Conservation (phyloP, 1,139 yeast species). For the Diutina mesorugosa region DNA sequence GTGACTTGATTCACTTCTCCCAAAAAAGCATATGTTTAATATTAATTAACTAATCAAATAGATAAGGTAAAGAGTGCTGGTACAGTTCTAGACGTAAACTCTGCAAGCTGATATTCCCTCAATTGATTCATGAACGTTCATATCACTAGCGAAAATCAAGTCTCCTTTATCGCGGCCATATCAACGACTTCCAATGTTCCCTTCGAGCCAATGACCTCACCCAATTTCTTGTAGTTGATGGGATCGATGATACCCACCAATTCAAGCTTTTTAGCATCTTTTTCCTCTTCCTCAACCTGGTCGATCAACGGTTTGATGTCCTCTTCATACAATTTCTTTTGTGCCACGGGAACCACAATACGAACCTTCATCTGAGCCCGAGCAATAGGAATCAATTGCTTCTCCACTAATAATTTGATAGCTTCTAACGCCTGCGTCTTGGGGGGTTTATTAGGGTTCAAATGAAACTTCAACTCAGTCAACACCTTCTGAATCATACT, state of each 20-base stretch:
- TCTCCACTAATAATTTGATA: slow-evolving; percentile 59
- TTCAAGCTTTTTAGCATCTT: slow-evolving; percentile 39
- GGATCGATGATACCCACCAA: slow-evolving; percentile 78
- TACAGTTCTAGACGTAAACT: background rate
- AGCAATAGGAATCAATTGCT: slow-evolving; percentile 83
- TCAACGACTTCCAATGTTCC: slow-evolving; percentile 78
- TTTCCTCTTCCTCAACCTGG: slow-evolving; percentile 40
- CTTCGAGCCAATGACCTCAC: slow-evolving; percentile 10
- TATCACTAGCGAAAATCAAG: background rate
- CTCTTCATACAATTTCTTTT: slow-evolving; percentile 35
- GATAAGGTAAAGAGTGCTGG: background rate
- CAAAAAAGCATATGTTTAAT: background rate
- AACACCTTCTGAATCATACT: slow-evolving; percentile 86
- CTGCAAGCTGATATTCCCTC: background rate
- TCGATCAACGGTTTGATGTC: slow-evolving; percentile 39
- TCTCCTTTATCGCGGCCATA: slow-evolving; percentile 62
- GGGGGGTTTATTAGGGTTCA: slow-evolving; percentile 67
- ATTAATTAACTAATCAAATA: too few species aligned
- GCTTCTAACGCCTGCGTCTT: slow-evolving; percentile 90
- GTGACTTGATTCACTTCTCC: background rate
- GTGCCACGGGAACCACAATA: slow-evolving; percentile 37
- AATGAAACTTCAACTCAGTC: slow-evolving; percentile 67
- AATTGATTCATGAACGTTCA: too few species aligned
- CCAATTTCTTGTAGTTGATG: slow-evolving; percentile 49
- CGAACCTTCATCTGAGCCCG: slow-evolving; percentile 89